Base-by-base conservation (phyloP, 2,329 filamentous ascomycete species). In the Escovopsis sp. region DNA sequence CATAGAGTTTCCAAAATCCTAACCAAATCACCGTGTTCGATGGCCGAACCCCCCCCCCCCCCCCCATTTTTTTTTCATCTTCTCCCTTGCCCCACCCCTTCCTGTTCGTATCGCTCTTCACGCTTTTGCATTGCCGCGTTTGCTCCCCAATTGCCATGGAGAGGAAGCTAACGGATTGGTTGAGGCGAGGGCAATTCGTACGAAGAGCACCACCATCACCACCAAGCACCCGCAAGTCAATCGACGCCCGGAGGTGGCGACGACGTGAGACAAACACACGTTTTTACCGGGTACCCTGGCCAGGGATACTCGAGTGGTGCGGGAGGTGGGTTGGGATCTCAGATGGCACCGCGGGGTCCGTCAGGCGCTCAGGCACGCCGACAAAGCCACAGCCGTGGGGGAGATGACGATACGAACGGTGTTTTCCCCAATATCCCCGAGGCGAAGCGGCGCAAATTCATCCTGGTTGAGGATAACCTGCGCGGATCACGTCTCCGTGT, bases 361-460 rank as follows among this genome's bases (percentile, higher is more conserved):
- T 52, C 55, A 43, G 60, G 53, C 48, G 63, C 61, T 46, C 58
- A 56, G 43, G 59, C 54, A 37, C 60, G 57, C 42, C 59, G 52
- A 50, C 55, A 59, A 43, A 56, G 54, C 46, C 56, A 54, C 39
- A 68, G 72, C 45, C 27, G 27, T 9, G 67, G 71, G 47, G 69
- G 79, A 53, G 73, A 75, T 46, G 66, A 81, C 40, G 72, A 75
- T 47, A 66, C 80, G 40, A 73, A 78, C 13, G 77, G 79, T 39
- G 74, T 95, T 36, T 95, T 95, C 59, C 85, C 86, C 39, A 82
- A 91, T 50, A 74, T 94, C 40, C 87, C 88, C 1, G 86, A 91
- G 54, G 79, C 81, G 40, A 94, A 94, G 66, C 85, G 86, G 55
- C 82, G 89, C 57, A 96, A 95, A 62, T 96, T 96, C 61, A 94